Evolutionary conservation across 2,329 filamentous ascomycete genomes (phyloP).

Genomic region (Nannizziopsis barbatae): DNA sequence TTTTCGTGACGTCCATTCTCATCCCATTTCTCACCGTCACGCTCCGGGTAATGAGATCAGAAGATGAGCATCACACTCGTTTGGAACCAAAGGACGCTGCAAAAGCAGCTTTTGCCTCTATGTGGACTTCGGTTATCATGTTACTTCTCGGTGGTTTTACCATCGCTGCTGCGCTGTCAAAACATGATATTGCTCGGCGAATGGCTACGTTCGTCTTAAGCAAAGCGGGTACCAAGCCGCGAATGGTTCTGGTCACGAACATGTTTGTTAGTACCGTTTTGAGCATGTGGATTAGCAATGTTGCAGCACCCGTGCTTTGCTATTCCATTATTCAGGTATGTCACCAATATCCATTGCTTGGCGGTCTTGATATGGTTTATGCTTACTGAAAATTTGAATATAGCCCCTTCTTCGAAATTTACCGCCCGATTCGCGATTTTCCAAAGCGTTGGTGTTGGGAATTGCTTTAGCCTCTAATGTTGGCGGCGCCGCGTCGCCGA

Average conservation of each 20-base stretch:
- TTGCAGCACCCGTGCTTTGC: conserved; percentile 90
- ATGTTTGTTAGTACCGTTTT: conserved; percentile 98
- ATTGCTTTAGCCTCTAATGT: conserved; percentile 94
- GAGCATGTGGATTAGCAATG: conserved; percentile 98
- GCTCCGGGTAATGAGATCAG: conserved; percentile 69
- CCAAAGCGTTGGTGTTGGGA: conserved; percentile 86
- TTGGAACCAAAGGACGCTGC: conserved; percentile 73
- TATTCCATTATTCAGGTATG: conserved; percentile 88
- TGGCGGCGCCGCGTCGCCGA: conserved; percentile 89
- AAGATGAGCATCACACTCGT: conserved; percentile 56
- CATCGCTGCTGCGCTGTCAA: conserved; percentile 85
- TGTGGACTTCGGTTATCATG: conserved; percentile 99
- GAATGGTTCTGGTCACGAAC: conserved; percentile 84
- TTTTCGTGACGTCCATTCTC: conserved; percentile 89
- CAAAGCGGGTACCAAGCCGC: conserved; percentile 84
- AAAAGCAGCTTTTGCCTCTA: conserved; percentile 75
- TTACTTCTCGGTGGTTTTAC: conserved; percentile 91
- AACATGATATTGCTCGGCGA: conserved; percentile 95
- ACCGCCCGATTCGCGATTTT: conserved; percentile 80
- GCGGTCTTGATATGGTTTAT: neutral
- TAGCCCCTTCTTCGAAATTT: conserved; percentile 89
- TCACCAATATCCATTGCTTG: neutral
- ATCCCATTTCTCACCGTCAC: conserved; percentile 90
- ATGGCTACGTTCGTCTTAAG: conserved; percentile 93
- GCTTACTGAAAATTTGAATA: neutral